Evolutionary conservation across 164 flowering plant species (phyloP).

Genomic region (Aristolochia fimbriata): DNA sequence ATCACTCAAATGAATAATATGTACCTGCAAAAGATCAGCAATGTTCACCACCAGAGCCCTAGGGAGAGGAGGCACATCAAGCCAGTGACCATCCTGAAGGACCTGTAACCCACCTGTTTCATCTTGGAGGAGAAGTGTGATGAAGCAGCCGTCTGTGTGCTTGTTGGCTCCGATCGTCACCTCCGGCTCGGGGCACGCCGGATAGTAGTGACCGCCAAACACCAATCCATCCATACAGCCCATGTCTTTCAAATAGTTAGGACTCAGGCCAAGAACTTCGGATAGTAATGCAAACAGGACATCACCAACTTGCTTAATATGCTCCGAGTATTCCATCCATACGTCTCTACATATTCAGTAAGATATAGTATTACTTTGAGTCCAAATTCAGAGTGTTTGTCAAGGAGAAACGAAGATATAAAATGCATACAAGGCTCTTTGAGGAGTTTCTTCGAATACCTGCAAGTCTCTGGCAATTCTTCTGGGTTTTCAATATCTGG

Average conservation of each 20-base stretch:
- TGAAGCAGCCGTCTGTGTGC: conserved; percentile 30
- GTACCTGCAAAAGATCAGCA: conserved; percentile 37
- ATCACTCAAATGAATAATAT: too few species aligned
- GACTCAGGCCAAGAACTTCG: conserved; percentile 18
- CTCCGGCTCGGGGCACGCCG: conserved; percentile 41
- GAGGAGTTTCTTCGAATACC: conserved; percentile 19
- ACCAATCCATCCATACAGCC: conserved; percentile 12
- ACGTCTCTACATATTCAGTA: too few species aligned
- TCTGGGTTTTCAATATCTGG: conserved; percentile 14
- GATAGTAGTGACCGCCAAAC: conserved; percentile 27
- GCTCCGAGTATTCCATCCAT: conserved; percentile 9
- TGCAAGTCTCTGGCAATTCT: conserved; percentile 25
- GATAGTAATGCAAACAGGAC: conserved; percentile 19
- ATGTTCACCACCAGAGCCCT: conserved; percentile 33
- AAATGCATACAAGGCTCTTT: too few species aligned
- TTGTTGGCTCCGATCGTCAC: conserved; percentile 23
- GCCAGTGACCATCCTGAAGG: conserved; percentile 26
- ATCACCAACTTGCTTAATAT: conserved; percentile 9
- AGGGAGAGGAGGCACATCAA: conserved; percentile 22
- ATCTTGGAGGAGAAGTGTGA: conserved; percentile 39
- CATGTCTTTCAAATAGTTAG: conserved; percentile 13
- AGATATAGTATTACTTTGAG: too few species aligned
- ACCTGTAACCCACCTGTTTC: conserved; percentile 38
- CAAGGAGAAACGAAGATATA: too few species aligned
- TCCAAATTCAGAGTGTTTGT: too few species aligned